Evolutionary conservation across 306 rosid genomes (phyloP).

Genomic region (Vachellia pachyceras): DNA sequence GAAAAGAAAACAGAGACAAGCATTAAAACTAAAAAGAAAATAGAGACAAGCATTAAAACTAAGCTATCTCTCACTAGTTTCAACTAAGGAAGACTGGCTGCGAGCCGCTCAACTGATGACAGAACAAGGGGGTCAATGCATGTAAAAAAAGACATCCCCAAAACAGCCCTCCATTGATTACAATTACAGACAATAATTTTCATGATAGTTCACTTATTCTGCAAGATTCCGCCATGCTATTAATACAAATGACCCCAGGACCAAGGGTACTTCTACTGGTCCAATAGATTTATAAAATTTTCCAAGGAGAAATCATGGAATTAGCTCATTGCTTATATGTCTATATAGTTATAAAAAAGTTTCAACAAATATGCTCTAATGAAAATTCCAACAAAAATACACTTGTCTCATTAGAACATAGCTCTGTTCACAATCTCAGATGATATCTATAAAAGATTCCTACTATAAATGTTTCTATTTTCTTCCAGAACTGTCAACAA

Average conservation of each 20-base stretch:
- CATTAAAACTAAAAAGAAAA: constrained; percentile 25
- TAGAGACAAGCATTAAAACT: constrained; percentile 16
- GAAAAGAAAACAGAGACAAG: constrained; percentile 25
- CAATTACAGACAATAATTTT: constrained; percentile 4
- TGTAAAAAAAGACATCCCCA: background rate
- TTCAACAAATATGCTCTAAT: background rate
- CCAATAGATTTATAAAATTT: background rate
- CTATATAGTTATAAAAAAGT: background rate
- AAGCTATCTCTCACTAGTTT: constrained; percentile 11
- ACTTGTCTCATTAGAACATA: background rate
- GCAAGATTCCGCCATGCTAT: background rate
- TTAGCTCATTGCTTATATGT: background rate
- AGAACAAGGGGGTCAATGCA: background rate
- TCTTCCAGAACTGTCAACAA: background rate
- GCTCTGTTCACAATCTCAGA: background rate
- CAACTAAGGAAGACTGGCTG: constrained; percentile 33
- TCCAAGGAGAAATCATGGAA: background rate
- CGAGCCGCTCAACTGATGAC: constrained; percentile 27
- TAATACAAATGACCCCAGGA: background rate
- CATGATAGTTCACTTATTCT: background rate
- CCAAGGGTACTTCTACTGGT: background rate
- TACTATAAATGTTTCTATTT: background rate
- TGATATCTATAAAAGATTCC: background rate
- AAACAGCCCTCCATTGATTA: background rate
- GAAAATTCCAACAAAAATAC: background rate